phyloP scores from a whole-genome alignment of 495 filamentous ascomycete species.

The Hypoxylon crocopeplum region DNA sequence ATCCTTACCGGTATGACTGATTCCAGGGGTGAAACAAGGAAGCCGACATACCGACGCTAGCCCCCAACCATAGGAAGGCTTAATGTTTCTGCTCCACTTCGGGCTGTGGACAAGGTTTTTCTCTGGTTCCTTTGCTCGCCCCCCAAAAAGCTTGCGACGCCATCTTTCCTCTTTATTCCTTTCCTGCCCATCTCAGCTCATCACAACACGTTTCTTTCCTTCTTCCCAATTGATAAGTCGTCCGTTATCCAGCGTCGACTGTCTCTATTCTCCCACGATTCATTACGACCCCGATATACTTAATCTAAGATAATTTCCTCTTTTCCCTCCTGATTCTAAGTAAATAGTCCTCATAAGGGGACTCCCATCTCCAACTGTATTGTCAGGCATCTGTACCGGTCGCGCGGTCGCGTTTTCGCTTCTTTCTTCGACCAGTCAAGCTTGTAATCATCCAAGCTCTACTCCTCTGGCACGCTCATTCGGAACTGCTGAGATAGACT shows the following conservation, averaged over 20 bases:
- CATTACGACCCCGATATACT: constrained; percentile 1
- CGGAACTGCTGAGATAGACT: constrained; percentile 31
- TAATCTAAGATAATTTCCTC: constrained; percentile 11
- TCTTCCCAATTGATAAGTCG: constrained; percentile 11
- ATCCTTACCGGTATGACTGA: not conserved
- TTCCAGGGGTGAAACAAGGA: constrained; percentile 30
- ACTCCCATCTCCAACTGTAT: constrained; percentile 1
- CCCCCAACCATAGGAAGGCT: constrained; percentile 17
- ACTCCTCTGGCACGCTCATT: constrained; percentile 7
- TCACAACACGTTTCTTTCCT: constrained; percentile 5
- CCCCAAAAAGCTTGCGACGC: constrained; percentile 32
- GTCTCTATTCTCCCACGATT: constrained; percentile 10
- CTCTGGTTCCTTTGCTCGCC: constrained; percentile 12
- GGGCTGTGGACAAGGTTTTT: not conserved
- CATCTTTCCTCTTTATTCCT: constrained; percentile 9
- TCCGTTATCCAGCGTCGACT: constrained; percentile 6
- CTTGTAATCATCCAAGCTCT: constrained; percentile 17
- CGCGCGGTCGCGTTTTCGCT: constrained; percentile 22
- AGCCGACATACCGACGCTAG: constrained; percentile 33
- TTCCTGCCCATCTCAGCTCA: not conserved
- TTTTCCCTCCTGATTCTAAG: constrained; percentile 3
- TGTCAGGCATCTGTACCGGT: constrained; percentile 15
- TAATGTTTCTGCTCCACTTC: not conserved
- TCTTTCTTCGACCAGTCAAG: constrained; percentile 15
- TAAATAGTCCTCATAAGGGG: constrained; percentile 23